A percentile compares a stretch with the other conserved stretches of the same genome.
These are phyloP conservation scores for Aspergillus texensis DNA, from an alignment of 2,329 filamentous ascomycete genomes.

Conservation along the genomic window DNA sequence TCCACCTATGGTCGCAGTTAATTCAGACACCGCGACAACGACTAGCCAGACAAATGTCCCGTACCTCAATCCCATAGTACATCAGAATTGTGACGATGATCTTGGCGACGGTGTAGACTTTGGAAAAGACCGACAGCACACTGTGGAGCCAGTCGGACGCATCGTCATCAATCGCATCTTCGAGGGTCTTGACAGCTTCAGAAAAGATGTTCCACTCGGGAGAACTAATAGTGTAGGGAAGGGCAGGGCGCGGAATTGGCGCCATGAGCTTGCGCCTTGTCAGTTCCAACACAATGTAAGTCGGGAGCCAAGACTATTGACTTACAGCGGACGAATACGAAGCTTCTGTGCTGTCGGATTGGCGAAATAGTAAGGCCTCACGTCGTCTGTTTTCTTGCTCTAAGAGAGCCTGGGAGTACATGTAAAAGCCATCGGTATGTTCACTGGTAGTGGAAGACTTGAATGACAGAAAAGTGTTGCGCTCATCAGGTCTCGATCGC, in stretches of 20 bases:
- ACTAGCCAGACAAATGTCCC: background rate
- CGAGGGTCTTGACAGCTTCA: constrained; percentile 16
- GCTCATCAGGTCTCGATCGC: constrained; percentile 1
- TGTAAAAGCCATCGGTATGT: constrained; percentile 25
- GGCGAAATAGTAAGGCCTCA: constrained; percentile 8
- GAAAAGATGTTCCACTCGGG: constrained; percentile 31
- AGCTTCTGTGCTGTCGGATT: constrained; percentile 20
- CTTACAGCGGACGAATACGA: constrained; percentile 27
- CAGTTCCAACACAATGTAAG: background rate
- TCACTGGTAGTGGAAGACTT: constrained; percentile 16
- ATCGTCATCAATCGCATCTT: constrained; percentile 23
- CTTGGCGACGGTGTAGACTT: constrained; percentile 41
- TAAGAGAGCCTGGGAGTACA: constrained; percentile 25
- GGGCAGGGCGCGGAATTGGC: constrained; percentile 21
- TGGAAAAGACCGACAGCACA: constrained; percentile 34
- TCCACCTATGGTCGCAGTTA: constrained; percentile 33
- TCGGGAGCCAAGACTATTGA: background rate
- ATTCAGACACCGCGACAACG: background rate
- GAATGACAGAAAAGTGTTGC: constrained; percentile 3
- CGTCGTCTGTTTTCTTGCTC: constrained; percentile 14
- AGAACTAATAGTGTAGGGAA: constrained; percentile 35
- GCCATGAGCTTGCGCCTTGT: constrained; percentile 18
- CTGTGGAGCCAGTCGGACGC: constrained; percentile 26
- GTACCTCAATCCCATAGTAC: constrained; percentile 39
- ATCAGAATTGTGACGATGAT: constrained; percentile 34